Percentiles rank a stretch among this genome's conserved stretches.
These are phyloP conservation scores for Teratosphaeriaceae sp. DNA, from an alignment of 2,329 filamentous ascomycete species.

Conservation along the genomic window DNA sequence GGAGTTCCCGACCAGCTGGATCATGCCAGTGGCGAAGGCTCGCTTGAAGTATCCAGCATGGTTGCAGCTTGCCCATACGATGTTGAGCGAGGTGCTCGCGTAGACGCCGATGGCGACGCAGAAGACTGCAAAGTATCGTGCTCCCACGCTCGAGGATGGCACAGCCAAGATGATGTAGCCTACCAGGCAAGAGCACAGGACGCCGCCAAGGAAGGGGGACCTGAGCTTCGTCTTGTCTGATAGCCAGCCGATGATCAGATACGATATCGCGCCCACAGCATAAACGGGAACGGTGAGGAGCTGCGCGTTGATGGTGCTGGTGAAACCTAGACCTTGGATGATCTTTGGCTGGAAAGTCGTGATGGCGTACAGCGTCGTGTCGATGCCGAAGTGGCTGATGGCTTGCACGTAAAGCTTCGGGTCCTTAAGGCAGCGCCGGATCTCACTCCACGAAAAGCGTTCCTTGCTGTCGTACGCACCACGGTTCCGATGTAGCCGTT, in stretches of 20 bases:
- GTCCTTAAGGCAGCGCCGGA: conserved; percentile 1
- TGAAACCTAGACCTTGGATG: conserved; percentile 35
- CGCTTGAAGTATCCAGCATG: conserved; percentile 5
- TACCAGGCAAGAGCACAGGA: background rate
- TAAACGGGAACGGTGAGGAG: conserved; percentile 39
- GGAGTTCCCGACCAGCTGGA: conserved; percentile 2
- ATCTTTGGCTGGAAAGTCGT: conserved; percentile 38
- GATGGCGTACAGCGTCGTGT: conserved; percentile 3
- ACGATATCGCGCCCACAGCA: conserved; percentile 14
- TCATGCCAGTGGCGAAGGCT: conserved; percentile 2
- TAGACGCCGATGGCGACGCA: conserved; percentile 2
- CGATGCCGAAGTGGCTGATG: conserved; percentile 1
- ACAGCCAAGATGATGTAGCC: conserved; percentile 5
- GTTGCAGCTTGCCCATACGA: conserved; percentile 5
- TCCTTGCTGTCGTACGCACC: conserved; percentile 1
- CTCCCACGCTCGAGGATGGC: background rate
- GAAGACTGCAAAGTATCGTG: conserved; percentile 4
- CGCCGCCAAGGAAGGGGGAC: conserved; percentile 1
- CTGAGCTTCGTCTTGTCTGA: conserved; percentile 2
- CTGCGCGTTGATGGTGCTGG: conserved; percentile 34
- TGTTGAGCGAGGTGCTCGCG: conserved; percentile 1
- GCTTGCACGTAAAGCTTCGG: conserved; percentile 3
- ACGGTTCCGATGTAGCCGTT: background rate
- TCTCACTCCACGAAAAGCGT: conserved; percentile 3
- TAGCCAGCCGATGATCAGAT: conserved; percentile 3